Conservation (phyloP, 2,329 filamentous ascomycete genomes). For the Neonectria neomacrospora region DNA sequence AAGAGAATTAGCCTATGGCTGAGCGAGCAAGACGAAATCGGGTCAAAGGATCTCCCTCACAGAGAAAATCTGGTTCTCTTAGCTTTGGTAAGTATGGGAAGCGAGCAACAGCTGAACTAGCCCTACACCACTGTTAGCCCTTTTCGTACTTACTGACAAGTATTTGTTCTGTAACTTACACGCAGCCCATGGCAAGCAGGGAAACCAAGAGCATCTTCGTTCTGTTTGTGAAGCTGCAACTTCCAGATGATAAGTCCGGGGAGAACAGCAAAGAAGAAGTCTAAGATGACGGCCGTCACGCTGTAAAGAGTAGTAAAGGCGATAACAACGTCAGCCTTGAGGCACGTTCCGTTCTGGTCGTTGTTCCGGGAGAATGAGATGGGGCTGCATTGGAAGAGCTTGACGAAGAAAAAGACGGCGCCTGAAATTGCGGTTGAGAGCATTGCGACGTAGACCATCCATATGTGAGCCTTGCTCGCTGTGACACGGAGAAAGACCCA, state of each 20-base stretch:
- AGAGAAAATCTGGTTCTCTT: conserved; percentile 53
- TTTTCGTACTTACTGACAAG: rapidly evolving
- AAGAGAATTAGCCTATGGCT: neutral
- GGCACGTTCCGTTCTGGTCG: conserved; percentile 39
- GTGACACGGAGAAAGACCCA: conserved; percentile 50
- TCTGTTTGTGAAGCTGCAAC: conserved; percentile 60
- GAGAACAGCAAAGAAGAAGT: conserved; percentile 60
- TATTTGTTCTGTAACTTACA: conserved; percentile 43
- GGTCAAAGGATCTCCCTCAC: conserved; percentile 34
- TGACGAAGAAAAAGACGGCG: conserved; percentile 47
- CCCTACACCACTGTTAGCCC: conserved; percentile 41
- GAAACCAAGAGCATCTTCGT: conserved; percentile 61
- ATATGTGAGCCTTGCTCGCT: conserved; percentile 25
- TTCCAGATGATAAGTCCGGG: conserved; percentile 63
- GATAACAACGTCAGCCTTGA: conserved; percentile 54
- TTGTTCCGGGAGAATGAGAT: conserved; percentile 47
- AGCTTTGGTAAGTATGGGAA: conserved; percentile 49
- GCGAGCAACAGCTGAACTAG: conserved; percentile 53
- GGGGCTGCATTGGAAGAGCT: conserved; percentile 45
- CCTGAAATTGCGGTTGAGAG: conserved; percentile 43
- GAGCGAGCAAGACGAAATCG: neutral
- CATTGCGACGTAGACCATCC: conserved; percentile 46
- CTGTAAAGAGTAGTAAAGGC: conserved; percentile 61
- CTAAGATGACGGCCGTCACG: conserved; percentile 56
- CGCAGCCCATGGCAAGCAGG: conserved; percentile 65